phyloP scores from a whole-genome alignment of 164 flowering plant species.

The Nymphaea thermarum region DNA sequence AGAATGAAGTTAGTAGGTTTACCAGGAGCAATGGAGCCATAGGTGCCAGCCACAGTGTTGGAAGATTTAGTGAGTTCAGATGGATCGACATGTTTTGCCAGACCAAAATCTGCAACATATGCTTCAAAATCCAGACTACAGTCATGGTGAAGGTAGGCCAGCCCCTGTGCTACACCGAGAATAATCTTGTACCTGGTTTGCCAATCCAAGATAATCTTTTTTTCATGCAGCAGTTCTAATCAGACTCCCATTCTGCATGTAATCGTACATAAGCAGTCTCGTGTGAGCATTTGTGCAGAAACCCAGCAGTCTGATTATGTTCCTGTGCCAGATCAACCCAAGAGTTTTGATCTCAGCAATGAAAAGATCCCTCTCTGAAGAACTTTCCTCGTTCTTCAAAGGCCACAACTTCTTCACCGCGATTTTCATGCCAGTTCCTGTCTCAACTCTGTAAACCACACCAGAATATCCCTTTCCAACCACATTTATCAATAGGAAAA shows the following conservation, averaged over 20 bases:
- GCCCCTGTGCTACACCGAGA: conserved; percentile 48
- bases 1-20: too few species aligned
- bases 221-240: conserved; percentile 40
- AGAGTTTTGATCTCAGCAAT: conserved; percentile 44
- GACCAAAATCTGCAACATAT: conserved; percentile 55
- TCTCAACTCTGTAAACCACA: conserved; percentile 47
- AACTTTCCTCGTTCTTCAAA: conserved; percentile 15
- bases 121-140: conserved; percentile 50
- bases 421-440: conserved; percentile 23
- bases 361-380: conserved; percentile 36
- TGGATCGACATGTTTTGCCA: conserved; percentile 36
- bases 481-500: too few species aligned
- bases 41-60: too few species aligned
- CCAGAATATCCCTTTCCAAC: conserved; percentile 55
- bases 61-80: too few species aligned
- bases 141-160: conserved; percentile 64
- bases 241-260: conserved; percentile 47
- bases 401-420: conserved; percentile 65
- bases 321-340: conserved; percentile 52
- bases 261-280: conserved; percentile 47
- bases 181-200: conserved; percentile 43
- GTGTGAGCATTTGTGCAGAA: conserved; percentile 36
- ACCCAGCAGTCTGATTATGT: conserved; percentile 54
- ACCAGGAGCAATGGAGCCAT: too few species aligned
- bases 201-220: conserved; percentile 36